Evolutionary conservation across 1,284 basidiomycete species (phyloP), one percentile per base, ranked within the genome.

Genomic region (Tilletia walkeri): DNA sequence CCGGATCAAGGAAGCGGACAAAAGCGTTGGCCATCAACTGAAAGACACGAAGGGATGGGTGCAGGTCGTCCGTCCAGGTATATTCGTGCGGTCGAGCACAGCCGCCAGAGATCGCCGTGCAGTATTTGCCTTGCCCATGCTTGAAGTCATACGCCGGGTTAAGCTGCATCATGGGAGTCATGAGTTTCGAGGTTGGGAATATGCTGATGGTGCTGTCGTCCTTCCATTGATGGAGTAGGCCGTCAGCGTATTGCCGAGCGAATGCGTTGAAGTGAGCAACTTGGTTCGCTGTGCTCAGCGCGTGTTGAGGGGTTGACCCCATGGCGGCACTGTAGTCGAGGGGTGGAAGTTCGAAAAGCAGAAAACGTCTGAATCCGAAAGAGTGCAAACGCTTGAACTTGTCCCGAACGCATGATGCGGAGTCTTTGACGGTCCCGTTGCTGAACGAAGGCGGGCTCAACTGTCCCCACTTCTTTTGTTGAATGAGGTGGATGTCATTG

Each of bases 161-260:
- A n/a, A 53, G 50, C 24, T 7, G 7, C n/a, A 30, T n/a, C n/a
- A 53, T 53, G 50, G 50, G 50, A n/a, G 50, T 53, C 7, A 53
- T 7, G 50, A 53, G 50, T n/a, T 53, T 53, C 12, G 18, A 14
- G 50, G n/a, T 53, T 9, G 50, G 50, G 4, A 53, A 53, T 9
- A 53, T 53, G 50, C 50, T 53, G 50, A 53, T 53, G 7, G 50
- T 53, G 50, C 50, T 53, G 50, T n/a, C 50, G 50, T 53, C 50
- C 9, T 53, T 53, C 50, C 50, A 53, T n/a, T 30, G 50, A 7
- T 53, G 7, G 50, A 53, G 9, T 7, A 53, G 18, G 50, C n/a
- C 24, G 7, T 7, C 24, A n/a, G 9, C 18, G n/a, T n/a, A n/a
- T n/a, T 53, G 50, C 7, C 6, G 9, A 9, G 24, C 7, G 3